A percentile compares a stretch with the other conserved stretches of the same genome.
Conservation (phyloP, 768 basidiomycete genomes). For the Rhizopogon salebrosus region DNA sequence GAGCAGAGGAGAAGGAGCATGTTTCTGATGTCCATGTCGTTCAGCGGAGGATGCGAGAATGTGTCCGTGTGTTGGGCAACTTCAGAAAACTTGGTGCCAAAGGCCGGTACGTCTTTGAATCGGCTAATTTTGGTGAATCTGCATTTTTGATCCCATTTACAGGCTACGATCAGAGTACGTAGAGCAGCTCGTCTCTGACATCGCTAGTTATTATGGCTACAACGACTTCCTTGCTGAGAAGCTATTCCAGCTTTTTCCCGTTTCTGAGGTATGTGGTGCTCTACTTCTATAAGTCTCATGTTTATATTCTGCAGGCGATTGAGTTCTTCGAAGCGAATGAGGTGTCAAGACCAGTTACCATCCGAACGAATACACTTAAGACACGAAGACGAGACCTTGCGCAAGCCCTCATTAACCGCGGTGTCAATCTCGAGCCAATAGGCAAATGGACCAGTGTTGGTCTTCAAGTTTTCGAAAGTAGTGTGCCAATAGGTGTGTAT, state of each 20-base stretch:
- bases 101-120: constrained; percentile 51
- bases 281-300: constrained; percentile 7
- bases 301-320: constrained; percentile 60
- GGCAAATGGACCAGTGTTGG: constrained; percentile 99
- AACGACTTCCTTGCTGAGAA: constrained; percentile 94
- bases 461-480: constrained; percentile 95
- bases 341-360: constrained; percentile 91
- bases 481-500: constrained; percentile 79
- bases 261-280: constrained; percentile 66
- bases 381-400: constrained; percentile 92
- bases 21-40: constrained; percentile 73
- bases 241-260: constrained; percentile 88
- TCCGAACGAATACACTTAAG: constrained; percentile 94
- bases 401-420: constrained; percentile 89
- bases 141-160: constrained; percentile 7
- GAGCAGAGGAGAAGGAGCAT: constrained; percentile 62
- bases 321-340: constrained; percentile 99
- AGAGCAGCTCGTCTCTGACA: constrained; percentile 82
- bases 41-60: constrained; percentile 75
- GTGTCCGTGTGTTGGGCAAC: constrained; percentile 64
- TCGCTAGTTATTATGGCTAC: constrained; percentile 96
- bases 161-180: constrained; percentile 90
- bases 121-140: constrained; percentile 2
- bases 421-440: constrained; percentile 96
- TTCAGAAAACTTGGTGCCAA: constrained; percentile 65